Base-by-base conservation (phyloP, 1,139 yeast species). In the Spathaspora sp. region DNA sequence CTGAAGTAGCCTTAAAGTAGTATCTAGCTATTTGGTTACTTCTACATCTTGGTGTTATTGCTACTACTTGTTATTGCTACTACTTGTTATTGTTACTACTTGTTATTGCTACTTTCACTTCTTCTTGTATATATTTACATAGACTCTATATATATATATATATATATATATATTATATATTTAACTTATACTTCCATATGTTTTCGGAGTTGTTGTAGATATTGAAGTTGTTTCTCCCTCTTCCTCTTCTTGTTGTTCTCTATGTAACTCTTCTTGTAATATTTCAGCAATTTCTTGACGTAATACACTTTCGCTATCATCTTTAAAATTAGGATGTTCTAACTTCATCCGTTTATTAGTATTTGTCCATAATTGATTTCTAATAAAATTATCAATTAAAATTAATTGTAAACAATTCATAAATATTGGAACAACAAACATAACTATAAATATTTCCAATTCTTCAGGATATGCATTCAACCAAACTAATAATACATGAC, bases 331-430 rank as follows among this genome's bases (percentile, higher is more conserved):
- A 11, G 56, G 51, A 37, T 45, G 54, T 24, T 55, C 57, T 25
- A 52, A 45, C 8, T 52, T 53, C 27, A 59, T 50, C 41, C 60
- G 45, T 37, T 54, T 53, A 51, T 67, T 68, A 11, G 59, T 56
- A 38, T 55, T 53, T 43, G 56, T 52, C 56, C 69, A 60, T 44
- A 64, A 51, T 46, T 72, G 75, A 52, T 70, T 68, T 63, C 87
- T 89, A 56, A 93, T 90, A 50, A 93, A 86, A 57, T 87, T 87
- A 62, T 93, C 99, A 39, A 93, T 83, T 53, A 93, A 79, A 43
- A 88, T 79, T 59, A 89, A 86, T 67, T 93, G 98, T 55, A 93
- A 73, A 51, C 95, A 83, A 64, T 93, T 91, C 86, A 93, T 81
- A 16, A 84, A 64, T 2, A 86, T 72, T 1, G 95, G 95, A 51